Percentiles rank a stretch among this genome's conserved stretches.
phyloP scores from a whole-genome alignment of 2,329 filamentous ascomycete genomes.

The Ophiostoma ulmi region DNA sequence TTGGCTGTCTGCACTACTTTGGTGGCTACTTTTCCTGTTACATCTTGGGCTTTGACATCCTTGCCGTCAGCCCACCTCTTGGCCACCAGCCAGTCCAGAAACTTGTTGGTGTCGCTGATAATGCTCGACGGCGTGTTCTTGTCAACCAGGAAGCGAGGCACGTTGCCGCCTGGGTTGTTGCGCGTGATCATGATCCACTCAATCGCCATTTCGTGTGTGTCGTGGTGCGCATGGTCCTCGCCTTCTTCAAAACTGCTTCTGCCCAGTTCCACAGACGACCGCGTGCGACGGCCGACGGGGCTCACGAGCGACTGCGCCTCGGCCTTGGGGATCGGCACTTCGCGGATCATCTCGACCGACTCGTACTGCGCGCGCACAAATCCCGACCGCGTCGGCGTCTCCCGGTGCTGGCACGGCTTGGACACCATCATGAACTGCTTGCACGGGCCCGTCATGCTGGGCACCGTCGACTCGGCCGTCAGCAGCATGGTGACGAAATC shows the following conservation, averaged over 20 bases:
- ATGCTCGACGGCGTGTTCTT: conserved; percentile 79
- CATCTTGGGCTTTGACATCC: conserved; percentile 12
- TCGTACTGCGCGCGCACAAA: conserved; percentile 85
- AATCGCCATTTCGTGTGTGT: conserved; percentile 44
- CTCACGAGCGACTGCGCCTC: conserved; percentile 28
- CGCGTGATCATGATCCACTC: conserved; percentile 94
- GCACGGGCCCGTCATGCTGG: conserved; percentile 37
- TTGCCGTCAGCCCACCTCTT: not conserved
- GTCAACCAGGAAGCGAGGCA: conserved; percentile 88
- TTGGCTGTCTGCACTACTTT: conserved; percentile 24
- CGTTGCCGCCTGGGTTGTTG: conserved; percentile 81
- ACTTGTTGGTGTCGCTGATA: conserved; percentile 71
- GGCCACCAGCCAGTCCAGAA: conserved; percentile 64
- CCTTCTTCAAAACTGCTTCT: conserved; percentile 32
- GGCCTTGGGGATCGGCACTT: conserved; percentile 56
- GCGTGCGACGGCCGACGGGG: conserved; percentile 35
- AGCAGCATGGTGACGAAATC: conserved; percentile 82
- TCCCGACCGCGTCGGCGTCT: conserved; percentile 63
- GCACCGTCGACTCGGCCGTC: conserved; percentile 22
- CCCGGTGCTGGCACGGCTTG: conserved; percentile 72
- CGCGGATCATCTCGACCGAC: conserved; percentile 84
- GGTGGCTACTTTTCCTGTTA: conserved; percentile 16
- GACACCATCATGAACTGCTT: conserved; percentile 83
- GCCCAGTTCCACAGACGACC: conserved; percentile 43
- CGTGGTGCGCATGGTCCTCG: not conserved